Evolutionary conservation across 306 rosid species (phyloP).

Genomic region (Arachis stenosperma): DNA sequence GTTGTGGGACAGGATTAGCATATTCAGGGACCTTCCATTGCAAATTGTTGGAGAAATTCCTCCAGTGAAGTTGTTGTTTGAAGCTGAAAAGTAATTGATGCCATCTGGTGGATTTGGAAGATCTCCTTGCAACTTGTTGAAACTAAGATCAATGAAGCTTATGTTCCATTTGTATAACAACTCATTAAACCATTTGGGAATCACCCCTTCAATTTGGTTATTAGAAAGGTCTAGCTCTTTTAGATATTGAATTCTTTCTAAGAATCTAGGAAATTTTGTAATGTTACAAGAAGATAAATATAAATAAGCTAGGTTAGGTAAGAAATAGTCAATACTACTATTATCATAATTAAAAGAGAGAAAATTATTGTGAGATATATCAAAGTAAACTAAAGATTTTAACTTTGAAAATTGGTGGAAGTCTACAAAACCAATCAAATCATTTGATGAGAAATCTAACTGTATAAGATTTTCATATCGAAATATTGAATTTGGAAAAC

Average conservation of each 20-base stretch:
- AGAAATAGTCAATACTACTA: conserved; percentile 6
- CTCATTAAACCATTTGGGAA: conserved; percentile 27
- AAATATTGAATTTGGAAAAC: conserved; percentile 7
- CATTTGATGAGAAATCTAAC: too few species aligned
- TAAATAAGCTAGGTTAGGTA: conserved; percentile 22
- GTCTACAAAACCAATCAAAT: too few species aligned
- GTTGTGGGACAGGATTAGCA: conserved; percentile 42
- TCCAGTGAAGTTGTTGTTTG: conserved; percentile 41
- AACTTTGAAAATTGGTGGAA: not conserved
- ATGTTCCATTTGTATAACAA: conserved; percentile 9
- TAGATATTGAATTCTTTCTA: too few species aligned
- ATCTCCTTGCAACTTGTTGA: conserved; percentile 42
- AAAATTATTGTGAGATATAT: conserved; percentile 15
- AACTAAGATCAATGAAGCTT: not conserved
- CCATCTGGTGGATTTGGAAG: conserved; percentile 13
- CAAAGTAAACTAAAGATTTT: rapidly evolving
- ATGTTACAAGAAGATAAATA: not conserved
- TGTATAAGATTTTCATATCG: too few species aligned
- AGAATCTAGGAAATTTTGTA: too few species aligned
- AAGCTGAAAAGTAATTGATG: not conserved
- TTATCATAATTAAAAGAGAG: conserved; percentile 12
- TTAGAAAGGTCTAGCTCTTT: conserved; percentile 33
- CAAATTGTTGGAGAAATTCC: conserved; percentile 20
- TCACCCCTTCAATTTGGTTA: conserved; percentile 47
- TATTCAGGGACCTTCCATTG: conserved; percentile 24